Base-by-base conservation (phyloP, 768 basidiomycete species). In the Pulveroboletus sp. region DNA sequence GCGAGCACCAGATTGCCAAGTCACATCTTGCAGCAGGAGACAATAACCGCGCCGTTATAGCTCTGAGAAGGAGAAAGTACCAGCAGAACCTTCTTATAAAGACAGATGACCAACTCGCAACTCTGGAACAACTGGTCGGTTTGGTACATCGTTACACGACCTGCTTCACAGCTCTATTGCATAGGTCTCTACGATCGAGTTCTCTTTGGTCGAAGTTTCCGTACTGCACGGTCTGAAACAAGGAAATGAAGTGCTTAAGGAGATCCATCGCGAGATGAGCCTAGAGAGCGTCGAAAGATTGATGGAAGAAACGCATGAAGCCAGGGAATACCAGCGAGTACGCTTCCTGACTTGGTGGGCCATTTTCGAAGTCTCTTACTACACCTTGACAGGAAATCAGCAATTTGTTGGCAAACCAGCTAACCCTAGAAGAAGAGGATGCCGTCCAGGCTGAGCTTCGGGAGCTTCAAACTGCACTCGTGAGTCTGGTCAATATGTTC, bases 131-230 rank as follows among this genome's bases (percentile, higher is more conserved):
- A 53, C 75, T 98, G 41, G 95, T 94, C 52, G 53, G 83, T 71
- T 32, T 17, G 35, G 16, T 16, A 11, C 39, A 38, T 45, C 41
- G 6, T 41, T 45, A 54, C 17, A 10, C 33, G 24, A 17, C 13
- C 27, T 24, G 14, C 33, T 17, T 46, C 24, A 11, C 47, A 24
- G 51, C 16, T n/a, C 20, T 25, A 25, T 45, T 45, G 3, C 2
- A 36, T 41, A 99, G 95, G 94, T 97, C 21, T 90, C 92, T 4
- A 90, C 87, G 0, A 97, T 99, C 60, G 97, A 99, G 66, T 98
- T 97, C 72, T 93, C 97, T 7, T 76, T 94, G 41, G 84, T 98
- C 19, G 90, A 98, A 68, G 82, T 90, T 38, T 93, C 94, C 3
- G 90, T 99, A 10, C 62, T 98, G 29, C 91, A 92, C 65, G 97